Conservation (phyloP, 139 green algal genomes). For the Coelastrella sp. region DNA sequence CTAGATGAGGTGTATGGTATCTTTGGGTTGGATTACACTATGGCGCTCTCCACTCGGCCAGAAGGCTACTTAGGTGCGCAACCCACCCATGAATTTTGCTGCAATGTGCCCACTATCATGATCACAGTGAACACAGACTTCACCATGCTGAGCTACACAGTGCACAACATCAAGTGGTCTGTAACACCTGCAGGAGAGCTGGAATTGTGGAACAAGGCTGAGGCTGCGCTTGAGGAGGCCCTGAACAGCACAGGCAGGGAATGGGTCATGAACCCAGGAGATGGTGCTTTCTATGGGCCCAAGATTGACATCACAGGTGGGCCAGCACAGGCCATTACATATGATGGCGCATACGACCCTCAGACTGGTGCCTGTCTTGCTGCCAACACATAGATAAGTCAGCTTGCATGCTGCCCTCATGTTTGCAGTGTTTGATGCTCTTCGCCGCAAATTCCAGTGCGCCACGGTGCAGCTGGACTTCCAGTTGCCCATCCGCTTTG, state of each 20-base stretch:
- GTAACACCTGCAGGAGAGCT: constrained; percentile 81
- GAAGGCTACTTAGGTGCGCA: constrained; percentile 71
- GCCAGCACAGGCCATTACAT: too few species aligned
- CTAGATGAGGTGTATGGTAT: constrained; percentile 93
- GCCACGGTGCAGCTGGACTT: constrained; percentile 98
- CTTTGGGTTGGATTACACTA: constrained; percentile 95
- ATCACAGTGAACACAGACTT: too few species aligned
- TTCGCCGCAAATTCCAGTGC: constrained; percentile 94
- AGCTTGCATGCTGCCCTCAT: neutral
- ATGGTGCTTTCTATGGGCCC: constrained; percentile 98
- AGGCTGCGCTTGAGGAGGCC: constrained; percentile 85
- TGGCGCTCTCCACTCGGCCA: constrained; percentile 94
- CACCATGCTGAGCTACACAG: too few species aligned
- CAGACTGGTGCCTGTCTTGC: too few species aligned
- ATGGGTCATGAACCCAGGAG: constrained; percentile 87
- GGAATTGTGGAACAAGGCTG: constrained; percentile 93
- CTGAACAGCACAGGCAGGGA: constrained; percentile 82
- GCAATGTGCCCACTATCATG: too few species aligned
- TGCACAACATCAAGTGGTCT: too few species aligned
- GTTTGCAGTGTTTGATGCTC: constrained; percentile 88
- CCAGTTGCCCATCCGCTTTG: constrained; percentile 95
- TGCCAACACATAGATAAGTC: too few species aligned
- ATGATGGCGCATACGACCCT: too few species aligned
- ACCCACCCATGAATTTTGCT: too few species aligned
- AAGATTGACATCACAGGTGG: constrained; percentile 94